A percentile compares a stretch with the other conserved stretches of the same genome.
phyloP scores from a whole-genome alignment of 164 flowering plant genomes.

The grape (Vitis vinifera) region ASM3070453v1 NC_081821.1:4897001-4897500 shows the following conservation, averaged over 20 bases:
- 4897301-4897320: conserved; percentile 86
- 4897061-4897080: conserved; percentile 73
- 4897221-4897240: conserved; percentile 79
- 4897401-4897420: conserved; percentile 86
- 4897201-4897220: conserved; percentile 63
- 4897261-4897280: conserved; percentile 83
- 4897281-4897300: conserved; percentile 92
- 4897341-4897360: conserved; percentile 79
- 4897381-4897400: conserved; percentile 87
- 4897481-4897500: conserved; percentile 94
- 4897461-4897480: conserved; percentile 89
- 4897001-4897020: conserved; percentile 77
- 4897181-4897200: conserved; percentile 84
- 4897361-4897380: conserved; percentile 79
- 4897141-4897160: conserved; percentile 70
- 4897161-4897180: conserved; percentile 60
- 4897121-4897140: conserved; percentile 94
- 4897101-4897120: conserved; percentile 90
- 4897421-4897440: conserved; percentile 74
- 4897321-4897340: conserved; percentile 83
- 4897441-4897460: conserved; percentile 79
- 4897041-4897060: conserved; percentile 74
- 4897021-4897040: conserved; percentile 73
- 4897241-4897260: conserved; percentile 80
- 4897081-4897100: conserved; percentile 73